phyloP scores from a whole-genome alignment of 441 rosid species.

The Jatropha multifida region DNA sequence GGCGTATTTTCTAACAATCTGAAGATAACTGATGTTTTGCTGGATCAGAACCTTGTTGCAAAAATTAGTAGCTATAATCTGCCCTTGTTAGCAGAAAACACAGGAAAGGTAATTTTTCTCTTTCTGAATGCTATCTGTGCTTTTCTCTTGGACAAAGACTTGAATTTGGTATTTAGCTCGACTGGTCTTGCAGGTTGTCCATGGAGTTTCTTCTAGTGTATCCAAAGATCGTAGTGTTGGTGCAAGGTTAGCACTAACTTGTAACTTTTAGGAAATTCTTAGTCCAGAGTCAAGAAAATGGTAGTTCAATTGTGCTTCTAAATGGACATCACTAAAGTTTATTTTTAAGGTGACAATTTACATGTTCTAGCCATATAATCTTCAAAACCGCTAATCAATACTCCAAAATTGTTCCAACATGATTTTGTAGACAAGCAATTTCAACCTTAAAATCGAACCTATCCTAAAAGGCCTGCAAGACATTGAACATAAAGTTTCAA shows the following conservation, averaged over 20 bases:
- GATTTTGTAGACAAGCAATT: too few species aligned
- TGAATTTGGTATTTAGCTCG: conserved; percentile 8
- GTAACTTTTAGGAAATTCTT: neutral
- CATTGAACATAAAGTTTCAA: neutral
- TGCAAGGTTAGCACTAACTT: conserved; percentile 40
- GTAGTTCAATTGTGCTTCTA: neutral
- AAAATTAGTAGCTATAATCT: conserved; percentile 89
- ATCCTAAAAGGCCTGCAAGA: neutral
- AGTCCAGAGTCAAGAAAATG: neutral
- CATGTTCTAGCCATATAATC: too few species aligned
- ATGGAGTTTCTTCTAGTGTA: conserved; percentile 40
- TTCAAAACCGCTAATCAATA: too few species aligned
- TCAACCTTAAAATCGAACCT: too few species aligned
- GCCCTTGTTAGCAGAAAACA: conserved; percentile 65
- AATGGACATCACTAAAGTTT: too few species aligned
- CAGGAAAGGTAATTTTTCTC: conserved; percentile 50
- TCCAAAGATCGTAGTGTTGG: conserved; percentile 36
- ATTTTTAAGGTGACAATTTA: too few species aligned
- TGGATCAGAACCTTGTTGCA: conserved; percentile 77
- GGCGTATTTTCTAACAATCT: conserved; percentile 76
- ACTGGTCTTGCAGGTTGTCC: conserved; percentile 47
- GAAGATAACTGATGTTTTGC: conserved; percentile 73
- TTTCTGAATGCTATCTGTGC: neutral
- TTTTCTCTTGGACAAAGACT: neutral
- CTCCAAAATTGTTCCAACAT: too few species aligned